Evolutionary conservation across 345 rosid species (phyloP).

Genomic region (Cardamine occulta): DNA sequence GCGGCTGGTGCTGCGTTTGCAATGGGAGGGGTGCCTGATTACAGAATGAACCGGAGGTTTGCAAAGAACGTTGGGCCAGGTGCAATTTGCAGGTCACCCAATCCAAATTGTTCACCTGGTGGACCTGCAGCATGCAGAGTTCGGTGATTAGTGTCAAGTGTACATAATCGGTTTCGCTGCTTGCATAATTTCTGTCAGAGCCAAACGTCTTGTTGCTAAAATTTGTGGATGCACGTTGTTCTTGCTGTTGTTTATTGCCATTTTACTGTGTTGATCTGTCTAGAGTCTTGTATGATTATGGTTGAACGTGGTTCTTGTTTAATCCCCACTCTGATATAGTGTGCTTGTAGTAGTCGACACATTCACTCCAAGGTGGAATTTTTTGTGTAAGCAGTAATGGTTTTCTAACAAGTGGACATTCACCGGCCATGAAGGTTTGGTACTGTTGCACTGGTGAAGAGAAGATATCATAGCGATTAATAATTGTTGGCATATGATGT

Average conservation of each 20-base stretch:
- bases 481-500: background rate
- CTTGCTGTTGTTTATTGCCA: constrained; percentile 43
- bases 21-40: constrained; percentile 73
- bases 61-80: constrained; percentile 78
- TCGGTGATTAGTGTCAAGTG: constrained; percentile 57
- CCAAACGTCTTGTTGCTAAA: constrained; percentile 50
- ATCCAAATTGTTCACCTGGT: constrained; percentile 73
- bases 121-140: constrained; percentile 84
- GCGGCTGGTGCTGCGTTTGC: constrained; percentile 58
- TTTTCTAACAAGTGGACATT: constrained; percentile 10
- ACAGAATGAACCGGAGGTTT: constrained; percentile 61
- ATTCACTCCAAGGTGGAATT: constrained; percentile 31
- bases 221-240: constrained; percentile 46
- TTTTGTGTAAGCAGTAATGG: constrained; percentile 33
- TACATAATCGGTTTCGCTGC: constrained; percentile 47
- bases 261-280: constrained; percentile 39
- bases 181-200: constrained; percentile 35
- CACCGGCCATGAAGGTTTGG: background rate
- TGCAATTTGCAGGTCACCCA: constrained; percentile 75
- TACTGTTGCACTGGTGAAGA: background rate
- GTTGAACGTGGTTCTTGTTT: constrained; percentile 21
- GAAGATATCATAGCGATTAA: background rate
- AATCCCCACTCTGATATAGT: constrained; percentile 9
- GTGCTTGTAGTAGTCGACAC: constrained; percentile 28
- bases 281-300: constrained; percentile 36